Conservation (phyloP, 805 yeast species). For the Kazachstania bromeliacearum region DNA sequence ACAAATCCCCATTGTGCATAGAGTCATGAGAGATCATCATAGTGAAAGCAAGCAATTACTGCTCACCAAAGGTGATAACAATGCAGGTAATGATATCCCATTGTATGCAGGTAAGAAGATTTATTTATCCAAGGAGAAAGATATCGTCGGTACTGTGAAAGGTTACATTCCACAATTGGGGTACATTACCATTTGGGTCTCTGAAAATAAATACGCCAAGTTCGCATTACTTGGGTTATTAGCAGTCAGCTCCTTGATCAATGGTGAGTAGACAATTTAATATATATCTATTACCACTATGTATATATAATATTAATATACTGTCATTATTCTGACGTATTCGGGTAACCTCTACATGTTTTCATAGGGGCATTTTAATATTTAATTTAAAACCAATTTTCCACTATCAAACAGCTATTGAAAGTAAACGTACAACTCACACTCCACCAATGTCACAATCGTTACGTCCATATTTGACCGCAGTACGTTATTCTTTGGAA, state of each 20-base stretch:
- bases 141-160: constrained; percentile 84
- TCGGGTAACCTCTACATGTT: too few relatives aligned
- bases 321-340: too few relatives aligned
- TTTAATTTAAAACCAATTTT: too few relatives aligned
- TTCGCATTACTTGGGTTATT: constrained; percentile 66
- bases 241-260: constrained; percentile 59
- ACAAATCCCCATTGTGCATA: constrained; percentile 91
- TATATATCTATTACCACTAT: too few relatives aligned
- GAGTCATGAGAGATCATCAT: constrained; percentile 78
- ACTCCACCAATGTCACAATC: constrained; percentile 88
- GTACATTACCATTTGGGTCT: constrained; percentile 80
- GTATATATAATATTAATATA: too few relatives aligned
- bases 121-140: constrained; percentile 67
- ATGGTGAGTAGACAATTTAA: too few relatives aligned
- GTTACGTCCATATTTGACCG: constrained; percentile 84
- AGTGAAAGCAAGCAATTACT: constrained; percentile 49
- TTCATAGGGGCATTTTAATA: too few relatives aligned
- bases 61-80: constrained; percentile 94
- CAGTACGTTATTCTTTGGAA: constrained; percentile 85
- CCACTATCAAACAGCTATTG: too few relatives aligned
- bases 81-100: constrained; percentile 82
- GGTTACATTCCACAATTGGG: constrained; percentile 87
- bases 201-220: constrained; percentile 80
- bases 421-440: too few relatives aligned
- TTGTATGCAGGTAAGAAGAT: constrained; percentile 68